phyloP scores from a whole-genome alignment of 495 filamentous ascomycete genomes.

The Corynascus novoguineensis region DNA sequence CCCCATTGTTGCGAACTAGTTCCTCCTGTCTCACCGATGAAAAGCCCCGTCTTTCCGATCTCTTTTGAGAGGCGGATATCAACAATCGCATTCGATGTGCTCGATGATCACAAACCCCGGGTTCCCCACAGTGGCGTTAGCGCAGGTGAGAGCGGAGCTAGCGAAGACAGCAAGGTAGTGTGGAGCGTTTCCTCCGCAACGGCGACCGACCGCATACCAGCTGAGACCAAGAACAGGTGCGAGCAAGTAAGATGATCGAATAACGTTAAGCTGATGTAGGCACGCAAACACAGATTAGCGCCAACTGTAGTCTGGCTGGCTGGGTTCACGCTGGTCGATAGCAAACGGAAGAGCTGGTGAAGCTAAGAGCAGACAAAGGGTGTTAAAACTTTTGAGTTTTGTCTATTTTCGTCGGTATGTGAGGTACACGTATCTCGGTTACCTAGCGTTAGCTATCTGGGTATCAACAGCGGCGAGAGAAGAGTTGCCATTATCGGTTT shows the following conservation, averaged over 20 bases:
- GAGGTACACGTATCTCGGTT: too few relatives aligned
- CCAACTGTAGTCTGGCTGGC: background rate
- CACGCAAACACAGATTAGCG: too few relatives aligned
- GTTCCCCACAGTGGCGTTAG: background rate
- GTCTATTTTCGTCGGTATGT: too few relatives aligned
- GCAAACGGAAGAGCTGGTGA: too few relatives aligned
- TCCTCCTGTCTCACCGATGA: background rate
- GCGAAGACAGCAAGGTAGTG: too few relatives aligned
- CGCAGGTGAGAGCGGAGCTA: background rate
- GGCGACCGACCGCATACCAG: background rate
- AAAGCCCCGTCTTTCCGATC: background rate
- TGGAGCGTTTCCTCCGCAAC: background rate
- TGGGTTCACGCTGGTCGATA: too few relatives aligned
- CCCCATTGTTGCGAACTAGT: background rate
- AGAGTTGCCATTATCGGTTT: too few relatives aligned
- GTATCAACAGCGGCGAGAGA: too few relatives aligned
- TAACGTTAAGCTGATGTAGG: too few relatives aligned
- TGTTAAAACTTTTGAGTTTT: too few relatives aligned
- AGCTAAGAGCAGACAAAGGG: too few relatives aligned
- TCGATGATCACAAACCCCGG: background rate
- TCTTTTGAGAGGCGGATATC: background rate
- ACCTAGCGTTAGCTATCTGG: too few relatives aligned
- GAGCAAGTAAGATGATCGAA: background rate
- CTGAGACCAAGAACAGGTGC: background rate
- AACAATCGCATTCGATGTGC: background rate